Evolutionary conservation across 129 eudicot species (phyloP).

Genomic region (Erigeron canadensis): DNA sequence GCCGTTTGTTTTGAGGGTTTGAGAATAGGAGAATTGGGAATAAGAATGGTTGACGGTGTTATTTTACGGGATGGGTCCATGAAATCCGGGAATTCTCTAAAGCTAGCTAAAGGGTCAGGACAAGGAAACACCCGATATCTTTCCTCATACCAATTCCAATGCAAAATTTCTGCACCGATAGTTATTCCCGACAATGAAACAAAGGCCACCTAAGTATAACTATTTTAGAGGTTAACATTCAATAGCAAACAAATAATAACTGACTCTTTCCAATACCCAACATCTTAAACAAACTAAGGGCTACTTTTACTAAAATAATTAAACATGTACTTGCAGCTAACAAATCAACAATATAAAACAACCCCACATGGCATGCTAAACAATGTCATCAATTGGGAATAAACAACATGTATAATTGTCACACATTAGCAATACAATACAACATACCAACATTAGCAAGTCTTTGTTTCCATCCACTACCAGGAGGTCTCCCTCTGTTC

Average conservation of each 20-base stretch:
- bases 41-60: no score
- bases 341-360: not conserved
- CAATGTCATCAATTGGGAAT: not conserved
- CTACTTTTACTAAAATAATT: no score
- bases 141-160: no score
- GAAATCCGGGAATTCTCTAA: no score
- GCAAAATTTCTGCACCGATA: not conserved
- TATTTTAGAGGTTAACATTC: not conserved
- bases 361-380: not conserved
- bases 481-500: slow-evolving; percentile 77
- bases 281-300: not conserved
- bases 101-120: no score
- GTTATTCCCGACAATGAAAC: not conserved
- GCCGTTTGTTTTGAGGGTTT: no score
- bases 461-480: slow-evolving; percentile 85
- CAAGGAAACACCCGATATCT: no score
- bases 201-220: no score
- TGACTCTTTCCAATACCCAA: not conserved
- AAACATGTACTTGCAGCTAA: no score
- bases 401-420: not conserved
- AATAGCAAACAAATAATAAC: not conserved
- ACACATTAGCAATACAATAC: not conserved
- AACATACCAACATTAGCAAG: slow-evolving; percentile 66
- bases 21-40: no score
- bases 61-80: no score